Conservation (phyloP, 75 land plant genomes). For the Picea sitchensis region DNA sequence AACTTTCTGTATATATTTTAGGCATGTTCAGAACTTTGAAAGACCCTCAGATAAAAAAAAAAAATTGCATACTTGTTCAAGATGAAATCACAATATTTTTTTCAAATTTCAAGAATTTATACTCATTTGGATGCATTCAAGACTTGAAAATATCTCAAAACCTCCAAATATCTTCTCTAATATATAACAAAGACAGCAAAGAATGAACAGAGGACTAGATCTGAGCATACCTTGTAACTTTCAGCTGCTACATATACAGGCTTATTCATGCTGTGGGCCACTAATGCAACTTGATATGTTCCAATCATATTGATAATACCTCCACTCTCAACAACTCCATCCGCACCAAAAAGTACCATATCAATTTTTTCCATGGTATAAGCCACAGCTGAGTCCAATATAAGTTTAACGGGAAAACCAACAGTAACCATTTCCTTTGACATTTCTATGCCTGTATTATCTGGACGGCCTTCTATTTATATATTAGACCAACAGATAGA, state of each 20-base stretch:
- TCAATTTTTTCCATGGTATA: conserved; percentile 93
- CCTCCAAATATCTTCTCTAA: not conserved
- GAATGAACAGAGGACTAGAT: not conserved
- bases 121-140: not conserved
- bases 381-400: conserved; percentile 94
- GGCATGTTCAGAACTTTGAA: no score
- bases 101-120: not conserved
- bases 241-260: conserved; percentile 99
- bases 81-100: not conserved
- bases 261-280: conserved; percentile 89
- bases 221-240: conserved; percentile 81
- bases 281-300: conserved; percentile 88
- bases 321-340: conserved; percentile 98
- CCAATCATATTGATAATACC: conserved; percentile 98
- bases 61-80: not conserved
- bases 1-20: not conserved
- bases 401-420: conserved; percentile 82
- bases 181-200: not conserved
- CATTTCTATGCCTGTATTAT: conserved; percentile 73
- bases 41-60: no score
- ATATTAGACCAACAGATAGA: not conserved
- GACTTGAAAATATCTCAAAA: no score
- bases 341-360: conserved; percentile 97
- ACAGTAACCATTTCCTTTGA: conserved; percentile 79
- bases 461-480: conserved; percentile 89